These are phyloP conservation scores for Pisolithus orientalis DNA, from an alignment of 768 basidiomycete genomes.

Conservation along the genomic window DNA sequence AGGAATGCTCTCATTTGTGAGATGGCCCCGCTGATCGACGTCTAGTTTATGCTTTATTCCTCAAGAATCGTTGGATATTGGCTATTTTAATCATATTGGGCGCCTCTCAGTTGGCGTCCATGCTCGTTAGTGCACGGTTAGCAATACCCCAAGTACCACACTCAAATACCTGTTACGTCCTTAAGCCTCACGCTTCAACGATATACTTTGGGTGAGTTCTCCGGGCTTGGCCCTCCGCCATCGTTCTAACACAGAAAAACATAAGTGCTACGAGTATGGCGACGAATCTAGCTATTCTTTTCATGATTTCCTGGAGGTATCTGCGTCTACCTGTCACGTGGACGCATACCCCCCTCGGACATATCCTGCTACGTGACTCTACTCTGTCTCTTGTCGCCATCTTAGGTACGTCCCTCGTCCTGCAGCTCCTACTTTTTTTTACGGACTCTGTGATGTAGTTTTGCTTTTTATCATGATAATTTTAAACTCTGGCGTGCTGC, in stretches of 20 bases:
- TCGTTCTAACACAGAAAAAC: neutral
- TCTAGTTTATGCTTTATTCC: constrained; percentile 15
- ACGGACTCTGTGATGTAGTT: constrained; percentile 3
- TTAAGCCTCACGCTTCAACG: constrained; percentile 7
- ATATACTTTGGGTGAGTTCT: constrained; percentile 15
- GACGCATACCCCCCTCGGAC: constrained; percentile 1
- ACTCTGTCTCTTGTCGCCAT: constrained; percentile 4
- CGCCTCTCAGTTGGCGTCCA: constrained; percentile 9
- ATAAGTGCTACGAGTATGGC: constrained; percentile 16
- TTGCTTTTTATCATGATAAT: constrained; percentile 16
- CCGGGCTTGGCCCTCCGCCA: too few relatives aligned
- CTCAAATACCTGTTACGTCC: constrained; percentile 12
- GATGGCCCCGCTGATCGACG: neutral
- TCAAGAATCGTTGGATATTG: constrained; percentile 3
- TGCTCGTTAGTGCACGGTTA: constrained; percentile 11
- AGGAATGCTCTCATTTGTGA: neutral
- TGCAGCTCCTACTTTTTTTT: too few relatives aligned
- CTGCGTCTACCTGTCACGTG: constrained; percentile 7
- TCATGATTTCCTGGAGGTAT: constrained; percentile 17
- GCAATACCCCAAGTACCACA: constrained; percentile 6
- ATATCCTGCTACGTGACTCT: constrained; percentile 15
- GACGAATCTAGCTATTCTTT: constrained; percentile 6
- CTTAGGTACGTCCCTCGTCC: constrained; percentile 8
- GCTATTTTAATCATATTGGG: constrained; percentile 6
- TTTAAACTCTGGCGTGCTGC: constrained; percentile 6